Percentiles rank a stretch among this genome's conserved stretches.
Evolutionary conservation across 495 filamentous ascomycete genomes (phyloP).

Genomic region (Paragyromitra xinjiangensis): DNA sequence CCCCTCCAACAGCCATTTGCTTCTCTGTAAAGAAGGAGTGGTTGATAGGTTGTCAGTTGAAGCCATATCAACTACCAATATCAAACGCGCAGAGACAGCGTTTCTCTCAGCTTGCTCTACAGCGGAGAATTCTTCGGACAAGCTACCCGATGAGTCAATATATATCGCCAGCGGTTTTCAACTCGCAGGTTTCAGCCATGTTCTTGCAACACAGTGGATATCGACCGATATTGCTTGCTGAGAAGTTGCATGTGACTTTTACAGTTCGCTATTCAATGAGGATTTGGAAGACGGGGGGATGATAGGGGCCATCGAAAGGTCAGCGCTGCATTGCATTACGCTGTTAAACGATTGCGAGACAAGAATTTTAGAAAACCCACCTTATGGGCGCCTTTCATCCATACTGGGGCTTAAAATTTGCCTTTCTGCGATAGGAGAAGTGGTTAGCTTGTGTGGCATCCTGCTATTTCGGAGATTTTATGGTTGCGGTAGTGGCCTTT

Average conservation of each 20-base stretch:
- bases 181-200: constrained; percentile 59
- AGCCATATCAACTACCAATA: constrained; percentile 12
- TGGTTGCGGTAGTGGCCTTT: too few relatives aligned
- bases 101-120: constrained; percentile 59
- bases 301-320: constrained; percentile 2
- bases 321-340: constrained; percentile 41
- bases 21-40: constrained; percentile 14
- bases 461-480: too few relatives aligned
- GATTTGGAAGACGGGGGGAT: background rate
- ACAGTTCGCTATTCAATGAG: constrained; percentile 10
- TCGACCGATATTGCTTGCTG: constrained; percentile 2
- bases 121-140: constrained; percentile 39
- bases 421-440: too few relatives aligned
- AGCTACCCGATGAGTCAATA: constrained; percentile 57
- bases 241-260: constrained; percentile 43
- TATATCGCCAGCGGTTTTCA: constrained; percentile 58
- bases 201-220: constrained; percentile 58
- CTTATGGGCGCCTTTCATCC: constrained; percentile 40
- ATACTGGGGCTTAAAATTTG: constrained; percentile 40
- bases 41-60: constrained; percentile 2
- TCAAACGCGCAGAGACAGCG: constrained; percentile 18
- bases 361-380: constrained; percentile 9
- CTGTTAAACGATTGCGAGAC: constrained; percentile 36
- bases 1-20: constrained; percentile 50
- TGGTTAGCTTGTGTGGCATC: too few relatives aligned